Base-by-base conservation (phyloP, 2,329 filamentous ascomycete species). In the Aschersonia sp. region DNA sequence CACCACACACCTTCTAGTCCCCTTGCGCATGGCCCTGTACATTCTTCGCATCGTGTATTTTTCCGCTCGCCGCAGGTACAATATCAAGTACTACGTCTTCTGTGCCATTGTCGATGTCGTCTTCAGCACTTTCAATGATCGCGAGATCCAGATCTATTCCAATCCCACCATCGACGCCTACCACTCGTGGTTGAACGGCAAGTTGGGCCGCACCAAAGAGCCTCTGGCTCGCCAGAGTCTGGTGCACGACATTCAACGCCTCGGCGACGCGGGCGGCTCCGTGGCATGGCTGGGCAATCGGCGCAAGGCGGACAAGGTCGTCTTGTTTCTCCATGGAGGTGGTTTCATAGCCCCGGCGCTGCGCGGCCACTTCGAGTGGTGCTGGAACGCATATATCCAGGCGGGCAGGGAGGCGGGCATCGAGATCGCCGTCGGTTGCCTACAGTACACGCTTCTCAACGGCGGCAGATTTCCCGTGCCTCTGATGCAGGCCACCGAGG, bases 361-460 rank as follows among this genome's bases (percentile, higher is more conserved):
- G 3, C 38, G 44, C 5, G 59, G 55, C 5, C 59, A 62, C 44
- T 48, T 59, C 30, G 51, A 58, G n/a, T 56, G 51, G 51, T 55
- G 55, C 46, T 59, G 58, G 58, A 55, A 59, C 20, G 41, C 55
- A 20, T 60, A 54, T 46, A 46, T 62, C 29, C 44, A 51, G 46
- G 43, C 51, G 2, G 52, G 55, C 7, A 29, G 47, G 29, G 53
- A 56, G 44, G 46, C 48, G 9, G 55, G 52, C 30, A 48, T 51
- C 9, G 57, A 61, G 49, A 53, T 58, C 3, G 56, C 59, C 7
- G 62, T 67, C 3, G 61, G 57, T 1, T 47, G 65, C 7, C 50
- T 68, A 47, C 58, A 63, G 52, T 67, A 67, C 50, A 58, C 63
- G 5, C 59, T 66, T 9, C 48, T 50, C 9, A 62, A 62, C 9